Evolutionary conservation across 2,329 filamentous ascomycete species (phyloP), one percentile per base, ranked within the genome.

Genomic region (Colletotrichum zoysiae): DNA sequence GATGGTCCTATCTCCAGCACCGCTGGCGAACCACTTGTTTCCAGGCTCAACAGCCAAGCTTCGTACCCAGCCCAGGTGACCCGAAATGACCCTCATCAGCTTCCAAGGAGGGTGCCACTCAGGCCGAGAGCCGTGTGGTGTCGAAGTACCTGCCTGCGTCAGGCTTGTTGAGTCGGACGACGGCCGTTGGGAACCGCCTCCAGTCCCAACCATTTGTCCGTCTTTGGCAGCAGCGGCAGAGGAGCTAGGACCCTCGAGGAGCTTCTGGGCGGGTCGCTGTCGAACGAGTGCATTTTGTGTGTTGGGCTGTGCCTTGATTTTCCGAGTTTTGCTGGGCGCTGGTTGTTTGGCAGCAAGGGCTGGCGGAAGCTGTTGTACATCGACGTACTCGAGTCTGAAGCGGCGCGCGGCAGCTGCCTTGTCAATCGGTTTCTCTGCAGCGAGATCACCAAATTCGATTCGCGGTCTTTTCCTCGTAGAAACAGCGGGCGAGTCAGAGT

Each of bases 21-120:
- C 96, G 77, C 93, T 97, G 26, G 95, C 96, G 81, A 99, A 99
- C 94, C 95, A 99, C 81, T 97, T 90, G 82, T 99, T 99, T 78
- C 94, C 93, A 1, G 97, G 97, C 82, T 99, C 97, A 60, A 98
- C 94, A 1, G 95, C 94, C 77, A 98, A 84, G 76, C 90, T 90
- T 73, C 95, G 88, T 74, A 99, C 96, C 96, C 96, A 99, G 35
- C 96, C 96, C 76, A 99, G 83, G 80, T 98, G 96, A 20, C 97
- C 96, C 0, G 95, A 97, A 75, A 99, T 97, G 73, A 99, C 97
- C 73, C 96, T 90, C 92, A 97, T 97, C 72, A 98, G 87, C 87
- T 98, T 98, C 96, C 97, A 99, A 16, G 97, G 97, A 73, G 95
- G 90, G 81, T 99, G 96, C 96, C 96, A 99, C 70, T 98, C 92